Percentiles rank a stretch among this genome's conserved stretches.
phyloP scores from a whole-genome alignment of 1,284 basidiomycete genomes.

The Moesziomyces parantarcticus region DNA sequence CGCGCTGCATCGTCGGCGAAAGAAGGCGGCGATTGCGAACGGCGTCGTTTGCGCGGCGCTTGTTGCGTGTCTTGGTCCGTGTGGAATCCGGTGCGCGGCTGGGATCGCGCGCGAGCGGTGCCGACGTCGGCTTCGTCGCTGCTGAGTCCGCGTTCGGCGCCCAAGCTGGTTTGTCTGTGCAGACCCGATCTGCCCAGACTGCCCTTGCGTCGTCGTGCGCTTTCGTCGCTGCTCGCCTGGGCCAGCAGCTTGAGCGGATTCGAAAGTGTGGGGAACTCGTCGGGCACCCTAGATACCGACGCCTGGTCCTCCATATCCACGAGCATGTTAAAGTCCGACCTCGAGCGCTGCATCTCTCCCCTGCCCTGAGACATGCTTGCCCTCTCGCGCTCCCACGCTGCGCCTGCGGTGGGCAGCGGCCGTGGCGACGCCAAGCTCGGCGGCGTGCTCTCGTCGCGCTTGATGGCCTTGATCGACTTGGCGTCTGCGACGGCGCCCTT shows the following conservation, averaged over 20 bases:
- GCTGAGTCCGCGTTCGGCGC: too few species aligned
- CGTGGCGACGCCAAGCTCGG: too few species aligned
- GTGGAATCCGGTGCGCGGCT: too few species aligned
- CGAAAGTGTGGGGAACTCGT: slow-evolving; percentile 35
- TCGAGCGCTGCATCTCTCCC: background rate
- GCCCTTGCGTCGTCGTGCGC: slow-evolving; percentile 2
- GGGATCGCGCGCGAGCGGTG: too few species aligned
- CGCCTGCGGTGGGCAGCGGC: background rate
- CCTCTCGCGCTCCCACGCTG: background rate
- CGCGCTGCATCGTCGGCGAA: too few species aligned
- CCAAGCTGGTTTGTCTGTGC: slow-evolving; percentile 1
- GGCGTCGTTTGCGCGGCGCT: too few species aligned
- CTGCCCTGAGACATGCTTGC: background rate
- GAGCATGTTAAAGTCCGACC: slow-evolving; percentile 42
- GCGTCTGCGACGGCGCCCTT: slow-evolving; percentile 1
- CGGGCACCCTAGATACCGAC: slow-evolving; percentile 23
- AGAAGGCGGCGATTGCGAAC: too few species aligned
- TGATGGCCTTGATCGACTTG: background rate
- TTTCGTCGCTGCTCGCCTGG: slow-evolving; percentile 35
- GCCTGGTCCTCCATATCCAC: slow-evolving; percentile 47
- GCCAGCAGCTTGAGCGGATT: slow-evolving; percentile 51
- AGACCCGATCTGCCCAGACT: background rate
- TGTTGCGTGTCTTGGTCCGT: too few species aligned
- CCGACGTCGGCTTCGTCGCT: too few species aligned
- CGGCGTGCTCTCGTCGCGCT: background rate